Percentiles rank a stretch among this genome's conserved stretches.
Conservation (phyloP, 2,329 filamentous ascomycete genomes). For the Lachnellula cervina region DNA sequence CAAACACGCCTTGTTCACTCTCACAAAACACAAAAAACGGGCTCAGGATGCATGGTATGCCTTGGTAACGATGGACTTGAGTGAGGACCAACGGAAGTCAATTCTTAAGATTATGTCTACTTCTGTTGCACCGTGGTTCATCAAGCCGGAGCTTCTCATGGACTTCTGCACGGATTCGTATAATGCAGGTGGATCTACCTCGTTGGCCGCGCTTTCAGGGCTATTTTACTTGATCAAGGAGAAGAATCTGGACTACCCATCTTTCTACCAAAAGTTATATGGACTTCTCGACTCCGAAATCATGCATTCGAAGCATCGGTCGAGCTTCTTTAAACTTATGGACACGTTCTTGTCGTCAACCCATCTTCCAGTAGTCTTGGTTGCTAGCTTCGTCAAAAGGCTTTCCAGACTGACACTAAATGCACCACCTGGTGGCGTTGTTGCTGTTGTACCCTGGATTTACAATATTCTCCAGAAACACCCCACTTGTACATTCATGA, state of each 20-base stretch:
- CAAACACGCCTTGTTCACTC: conserved; percentile 59
- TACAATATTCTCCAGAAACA: conserved; percentile 93
- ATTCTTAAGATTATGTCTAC: conserved; percentile 71
- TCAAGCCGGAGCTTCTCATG: conserved; percentile 81
- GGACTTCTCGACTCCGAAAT: conserved; percentile 81
- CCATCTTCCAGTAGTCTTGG: conserved; percentile 83
- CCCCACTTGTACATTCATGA: conserved; percentile 90
- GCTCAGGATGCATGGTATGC: conserved; percentile 85
- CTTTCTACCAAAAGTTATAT: conserved; percentile 91
- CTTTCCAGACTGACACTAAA: conserved; percentile 78
- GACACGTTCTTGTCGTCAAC: conserved; percentile 88
- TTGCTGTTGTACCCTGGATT: conserved; percentile 84
- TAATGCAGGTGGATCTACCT: conserved; percentile 77
- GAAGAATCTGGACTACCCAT: conserved; percentile 92
- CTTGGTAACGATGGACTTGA: conserved; percentile 63
- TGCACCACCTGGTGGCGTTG: conserved; percentile 83
- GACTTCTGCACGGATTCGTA: conserved; percentile 97
- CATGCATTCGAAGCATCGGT: conserved; percentile 90
- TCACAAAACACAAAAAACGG: conserved; percentile 68
- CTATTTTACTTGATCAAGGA: conserved; percentile 93
- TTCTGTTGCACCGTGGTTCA: conserved; percentile 84
- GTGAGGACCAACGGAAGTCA: conserved; percentile 70
- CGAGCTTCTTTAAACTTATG: conserved; percentile 85
- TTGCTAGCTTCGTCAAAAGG: conserved; percentile 96
- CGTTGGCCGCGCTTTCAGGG: conserved; percentile 82